Conservation (phyloP, 2,329 filamentous ascomycete species). For the Cladosporium sp. region DNA sequence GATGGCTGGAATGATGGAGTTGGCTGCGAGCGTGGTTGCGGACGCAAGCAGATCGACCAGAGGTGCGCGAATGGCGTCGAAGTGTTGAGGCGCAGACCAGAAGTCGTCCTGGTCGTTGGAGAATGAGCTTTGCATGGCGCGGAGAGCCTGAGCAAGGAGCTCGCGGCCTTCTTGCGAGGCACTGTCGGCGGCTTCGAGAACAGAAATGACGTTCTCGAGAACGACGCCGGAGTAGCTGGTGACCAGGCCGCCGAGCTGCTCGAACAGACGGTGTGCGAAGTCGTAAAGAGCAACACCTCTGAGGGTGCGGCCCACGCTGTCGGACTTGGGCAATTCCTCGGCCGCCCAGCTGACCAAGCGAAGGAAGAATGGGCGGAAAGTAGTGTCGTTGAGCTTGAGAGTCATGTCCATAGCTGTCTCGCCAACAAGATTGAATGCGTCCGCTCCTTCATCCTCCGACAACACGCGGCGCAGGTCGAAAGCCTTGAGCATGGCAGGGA, state of each 20-base stretch:
- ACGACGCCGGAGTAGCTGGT: constrained; percentile 88
- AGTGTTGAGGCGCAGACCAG: constrained; percentile 91
- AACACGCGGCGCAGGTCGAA: constrained; percentile 65
- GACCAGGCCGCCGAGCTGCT: constrained; percentile 86
- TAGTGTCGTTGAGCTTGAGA: constrained; percentile 91
- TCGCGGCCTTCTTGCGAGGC: constrained; percentile 48
- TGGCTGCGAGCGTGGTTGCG: constrained; percentile 44
- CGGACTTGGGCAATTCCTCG: constrained; percentile 61
- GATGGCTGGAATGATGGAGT: constrained; percentile 67
- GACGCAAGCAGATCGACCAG: constrained; percentile 63
- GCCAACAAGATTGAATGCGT: constrained; percentile 56
- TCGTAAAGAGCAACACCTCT: constrained; percentile 77
- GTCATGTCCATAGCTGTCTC: constrained; percentile 82
- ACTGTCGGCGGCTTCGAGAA: constrained; percentile 60
- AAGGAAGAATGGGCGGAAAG: constrained; percentile 88
- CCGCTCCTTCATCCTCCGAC: constrained; percentile 59
- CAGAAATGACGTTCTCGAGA: constrained; percentile 69
- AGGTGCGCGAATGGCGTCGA: constrained; percentile 67
- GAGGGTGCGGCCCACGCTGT: constrained; percentile 57
- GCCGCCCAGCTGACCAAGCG: constrained; percentile 81
- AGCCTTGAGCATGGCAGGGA: constrained; percentile 57
- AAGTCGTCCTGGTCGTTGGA: constrained; percentile 90
- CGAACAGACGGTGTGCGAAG: constrained; percentile 78
- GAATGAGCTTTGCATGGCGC: constrained; percentile 73
- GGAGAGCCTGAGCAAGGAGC: constrained; percentile 70